Conservation (phyloP, 2,329 filamentous ascomycete species). For the Fusarium pseudonygamai region DNA sequence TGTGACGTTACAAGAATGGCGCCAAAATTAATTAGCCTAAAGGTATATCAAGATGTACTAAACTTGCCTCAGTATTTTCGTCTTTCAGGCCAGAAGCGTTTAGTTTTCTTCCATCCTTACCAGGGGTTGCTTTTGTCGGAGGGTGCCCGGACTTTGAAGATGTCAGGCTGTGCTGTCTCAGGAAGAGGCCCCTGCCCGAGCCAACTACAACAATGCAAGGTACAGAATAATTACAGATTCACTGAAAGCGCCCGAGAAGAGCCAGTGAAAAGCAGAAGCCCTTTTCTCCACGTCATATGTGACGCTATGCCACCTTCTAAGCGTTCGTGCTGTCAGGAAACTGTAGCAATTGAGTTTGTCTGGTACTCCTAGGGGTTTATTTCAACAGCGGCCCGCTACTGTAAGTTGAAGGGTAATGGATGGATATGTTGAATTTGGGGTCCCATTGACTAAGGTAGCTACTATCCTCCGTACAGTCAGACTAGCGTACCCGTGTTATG, state of each 20-base stretch:
- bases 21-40: background rate
- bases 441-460: no score
- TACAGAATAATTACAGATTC: slow-evolving; percentile 24
- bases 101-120: background rate
- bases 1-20: background rate
- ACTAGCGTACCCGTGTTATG: background rate
- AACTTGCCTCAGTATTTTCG: background rate
- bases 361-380: background rate
- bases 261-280: background rate
- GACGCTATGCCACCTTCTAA: background rate
- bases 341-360: background rate
- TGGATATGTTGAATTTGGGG: background rate
- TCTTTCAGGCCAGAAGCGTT: background rate
- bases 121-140: slow-evolving; percentile 10
- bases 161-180: slow-evolving; percentile 29
- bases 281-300: background rate
- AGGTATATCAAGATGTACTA: background rate
- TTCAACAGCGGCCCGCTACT: background rate
- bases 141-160: slow-evolving; percentile 5
- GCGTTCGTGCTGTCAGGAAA: background rate
- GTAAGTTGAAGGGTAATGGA: background rate
- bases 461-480: no score
- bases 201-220: slow-evolving; percentile 32
- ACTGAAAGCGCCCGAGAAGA: background rate
- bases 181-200: slow-evolving; percentile 19